Percentiles rank a stretch among this genome's conserved stretches.
Conservation (phyloP, 2,329 filamentous ascomycete genomes). For the Arthrobotrys sphaeroides region DNA sequence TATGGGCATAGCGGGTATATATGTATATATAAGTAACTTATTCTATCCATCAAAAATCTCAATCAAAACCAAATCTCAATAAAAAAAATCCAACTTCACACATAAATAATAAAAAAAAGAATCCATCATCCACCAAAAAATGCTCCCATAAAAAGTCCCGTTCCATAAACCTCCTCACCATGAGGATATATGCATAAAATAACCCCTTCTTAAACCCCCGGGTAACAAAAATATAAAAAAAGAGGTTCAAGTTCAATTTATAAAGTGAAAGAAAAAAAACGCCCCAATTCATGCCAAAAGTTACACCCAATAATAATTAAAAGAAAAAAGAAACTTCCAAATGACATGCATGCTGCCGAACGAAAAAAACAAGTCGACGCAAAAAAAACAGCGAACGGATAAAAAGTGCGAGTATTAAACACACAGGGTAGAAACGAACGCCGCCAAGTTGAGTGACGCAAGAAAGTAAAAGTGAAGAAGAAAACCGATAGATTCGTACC, state of each 20-base stretch:
- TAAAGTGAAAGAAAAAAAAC: slow-evolving; percentile 25
- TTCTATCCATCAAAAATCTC: too few species aligned
- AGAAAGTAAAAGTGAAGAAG: slow-evolving; percentile 11
- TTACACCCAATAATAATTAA: slow-evolving; percentile 47
- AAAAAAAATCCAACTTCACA: too few species aligned
- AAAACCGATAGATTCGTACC: slow-evolving; percentile 28
- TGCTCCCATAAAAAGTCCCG: neutral
- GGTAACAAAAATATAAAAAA: slow-evolving; percentile 12
- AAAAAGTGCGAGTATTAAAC: slow-evolving; percentile 11
- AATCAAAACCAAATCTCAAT: too few species aligned
- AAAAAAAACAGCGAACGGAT: slow-evolving; percentile 1
- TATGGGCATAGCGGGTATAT: too few species aligned
- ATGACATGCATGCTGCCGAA: slow-evolving; percentile 41
- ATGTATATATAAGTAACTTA: too few species aligned
- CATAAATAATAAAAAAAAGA: neutral
- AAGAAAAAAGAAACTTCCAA: slow-evolving; percentile 28
- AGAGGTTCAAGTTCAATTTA: slow-evolving; percentile 35
- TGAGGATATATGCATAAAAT: slow-evolving; percentile 10
- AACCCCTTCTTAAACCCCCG: too few species aligned
- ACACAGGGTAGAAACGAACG: slow-evolving; percentile 19
- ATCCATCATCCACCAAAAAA: slow-evolving; percentile 13
- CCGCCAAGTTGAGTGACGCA: slow-evolving; percentile 51
- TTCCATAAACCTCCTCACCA: neutral
- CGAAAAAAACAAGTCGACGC: too few species aligned
- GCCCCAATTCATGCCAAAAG: slow-evolving; percentile 52